Evolutionary conservation across 2,329 filamentous ascomycete species (phyloP).

Genomic region (Aspergillus uvarum): DNA sequence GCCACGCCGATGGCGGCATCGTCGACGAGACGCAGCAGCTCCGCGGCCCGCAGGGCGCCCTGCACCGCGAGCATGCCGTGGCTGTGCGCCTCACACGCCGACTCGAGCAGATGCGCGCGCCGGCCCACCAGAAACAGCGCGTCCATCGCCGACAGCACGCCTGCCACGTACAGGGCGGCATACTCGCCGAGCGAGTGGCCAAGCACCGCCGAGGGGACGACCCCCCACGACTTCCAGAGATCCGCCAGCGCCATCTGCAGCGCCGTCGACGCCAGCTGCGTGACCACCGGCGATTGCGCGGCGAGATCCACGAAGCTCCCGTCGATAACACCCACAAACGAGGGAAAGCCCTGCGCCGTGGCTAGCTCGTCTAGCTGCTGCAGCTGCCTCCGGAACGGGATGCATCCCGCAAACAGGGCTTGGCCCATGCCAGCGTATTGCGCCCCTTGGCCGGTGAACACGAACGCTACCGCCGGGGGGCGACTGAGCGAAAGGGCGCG

Average conservation of each 20-base stretch:
- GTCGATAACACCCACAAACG: too few species aligned
- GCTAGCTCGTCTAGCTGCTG: too few species aligned
- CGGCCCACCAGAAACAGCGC: slow-evolving; percentile 65
- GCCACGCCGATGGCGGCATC: slow-evolving; percentile 28
- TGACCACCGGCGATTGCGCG: slow-evolving; percentile 19
- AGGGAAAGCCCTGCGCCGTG: too few species aligned
- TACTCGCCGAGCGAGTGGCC: slow-evolving; percentile 45
- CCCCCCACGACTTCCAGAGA: slow-evolving; percentile 31
- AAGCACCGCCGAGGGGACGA: slow-evolving; percentile 54
- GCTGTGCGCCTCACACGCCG: slow-evolving; percentile 64
- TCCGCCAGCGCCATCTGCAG: slow-evolving; percentile 43
- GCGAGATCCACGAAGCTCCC: too few species aligned
- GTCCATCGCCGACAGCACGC: slow-evolving; percentile 37
- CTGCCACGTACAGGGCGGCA: slow-evolving; percentile 34
- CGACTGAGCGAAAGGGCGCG: too few species aligned
- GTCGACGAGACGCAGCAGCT: slow-evolving; percentile 42
- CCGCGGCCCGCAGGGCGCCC: slow-evolving; percentile 33
- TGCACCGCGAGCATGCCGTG: slow-evolving; percentile 65
- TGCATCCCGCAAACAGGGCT: too few species aligned
- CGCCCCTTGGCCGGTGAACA: too few species aligned
- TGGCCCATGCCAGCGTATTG: too few species aligned
- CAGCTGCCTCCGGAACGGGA: too few species aligned
- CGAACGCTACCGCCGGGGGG: too few species aligned
- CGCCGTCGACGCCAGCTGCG: slow-evolving; percentile 40
- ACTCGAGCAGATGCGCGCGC: slow-evolving; percentile 65